Evolutionary conservation across 2,329 filamentous ascomycete genomes (phyloP).

Genomic region (Bipolaris sorokiniana): DNA sequence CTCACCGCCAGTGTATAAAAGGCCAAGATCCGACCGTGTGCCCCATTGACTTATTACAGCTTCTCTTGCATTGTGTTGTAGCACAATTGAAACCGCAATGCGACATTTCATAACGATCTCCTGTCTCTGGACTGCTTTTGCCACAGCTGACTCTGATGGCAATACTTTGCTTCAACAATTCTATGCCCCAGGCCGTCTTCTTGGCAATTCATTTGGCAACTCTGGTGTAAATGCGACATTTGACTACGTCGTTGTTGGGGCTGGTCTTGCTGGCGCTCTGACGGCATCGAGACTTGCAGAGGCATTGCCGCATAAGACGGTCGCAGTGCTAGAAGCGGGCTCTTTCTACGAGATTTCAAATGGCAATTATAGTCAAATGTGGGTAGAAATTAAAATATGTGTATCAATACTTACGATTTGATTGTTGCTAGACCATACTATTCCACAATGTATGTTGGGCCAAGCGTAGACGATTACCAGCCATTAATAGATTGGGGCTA

Average conservation of each 20-base stretch:
- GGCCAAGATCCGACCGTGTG: background rate
- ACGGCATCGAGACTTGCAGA: constrained; percentile 29
- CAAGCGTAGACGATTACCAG: constrained; percentile 26
- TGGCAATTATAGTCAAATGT: constrained; percentile 30
- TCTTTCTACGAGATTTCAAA: constrained; percentile 36
- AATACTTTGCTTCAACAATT: constrained; percentile 13
- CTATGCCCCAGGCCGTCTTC: constrained; percentile 13
- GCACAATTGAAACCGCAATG: background rate
- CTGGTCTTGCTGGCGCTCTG: constrained; percentile 30
- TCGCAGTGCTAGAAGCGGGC: constrained; percentile 38
- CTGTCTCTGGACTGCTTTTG: constrained; percentile 1
- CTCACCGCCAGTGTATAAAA: background rate
- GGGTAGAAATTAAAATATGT: constrained; percentile 4
- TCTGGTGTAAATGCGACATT: constrained; percentile 30
- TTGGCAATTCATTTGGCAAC: constrained; percentile 25
- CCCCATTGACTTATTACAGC: background rate
- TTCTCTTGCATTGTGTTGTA: background rate
- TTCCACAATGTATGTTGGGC: constrained; percentile 18
- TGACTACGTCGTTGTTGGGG: constrained; percentile 37
- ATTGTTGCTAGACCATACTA: constrained; percentile 16
- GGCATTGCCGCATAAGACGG: constrained; percentile 10
- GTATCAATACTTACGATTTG: background rate
- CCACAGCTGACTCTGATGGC: constrained; percentile 6
- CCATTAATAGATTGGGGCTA: constrained; percentile 40
- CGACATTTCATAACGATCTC: background rate